A percentile compares a stretch with the other conserved stretches of the same genome.
Evolutionary conservation across 2,329 filamentous ascomycete species (phyloP).

Genomic region (Colletotrichum neosansevieriae): DNA sequence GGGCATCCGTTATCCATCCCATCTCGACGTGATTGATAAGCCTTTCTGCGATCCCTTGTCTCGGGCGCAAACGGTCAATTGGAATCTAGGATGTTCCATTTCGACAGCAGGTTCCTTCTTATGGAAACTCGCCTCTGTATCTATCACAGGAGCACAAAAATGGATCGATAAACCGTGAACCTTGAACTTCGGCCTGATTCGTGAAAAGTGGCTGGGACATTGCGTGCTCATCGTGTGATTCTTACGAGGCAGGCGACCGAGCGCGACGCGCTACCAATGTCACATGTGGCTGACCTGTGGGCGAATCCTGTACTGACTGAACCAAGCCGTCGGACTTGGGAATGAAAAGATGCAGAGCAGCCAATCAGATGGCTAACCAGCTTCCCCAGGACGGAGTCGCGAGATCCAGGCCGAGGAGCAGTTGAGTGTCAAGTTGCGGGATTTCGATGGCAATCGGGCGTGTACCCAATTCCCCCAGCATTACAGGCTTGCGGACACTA

Average conservation of each 20-base stretch:
- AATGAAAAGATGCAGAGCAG: too few species aligned
- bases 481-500: not conserved
- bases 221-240: slow-evolving; percentile 13
- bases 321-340: not conserved
- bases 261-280: not conserved
- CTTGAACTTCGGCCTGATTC: not conserved
- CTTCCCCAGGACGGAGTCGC: slow-evolving; percentile 22
- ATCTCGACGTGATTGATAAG: slow-evolving; percentile 20
- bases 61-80: not conserved
- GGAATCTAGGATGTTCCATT: not conserved
- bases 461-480: not conserved
- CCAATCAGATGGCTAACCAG: slow-evolving; percentile 18
- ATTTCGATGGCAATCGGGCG: slow-evolving; percentile 19
- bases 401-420: slow-evolving; percentile 1
- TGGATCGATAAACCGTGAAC: not conserved
- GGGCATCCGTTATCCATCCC: not conserved
- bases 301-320: not conserved
- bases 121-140: not conserved
- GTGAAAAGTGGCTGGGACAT: not conserved
- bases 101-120: slow-evolving; percentile 13
- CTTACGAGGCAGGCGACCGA: slow-evolving; percentile 10
- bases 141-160: not conserved
- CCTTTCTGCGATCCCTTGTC: not conserved
- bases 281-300: too few species aligned
- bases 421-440: slow-evolving; percentile 9